A percentile compares a stretch with the other conserved stretches of the same genome.
These are phyloP conservation scores for Mortierella polycephala DNA, from an alignment of 371 early-diverging fungal species.

Conservation along the genomic window DNA sequence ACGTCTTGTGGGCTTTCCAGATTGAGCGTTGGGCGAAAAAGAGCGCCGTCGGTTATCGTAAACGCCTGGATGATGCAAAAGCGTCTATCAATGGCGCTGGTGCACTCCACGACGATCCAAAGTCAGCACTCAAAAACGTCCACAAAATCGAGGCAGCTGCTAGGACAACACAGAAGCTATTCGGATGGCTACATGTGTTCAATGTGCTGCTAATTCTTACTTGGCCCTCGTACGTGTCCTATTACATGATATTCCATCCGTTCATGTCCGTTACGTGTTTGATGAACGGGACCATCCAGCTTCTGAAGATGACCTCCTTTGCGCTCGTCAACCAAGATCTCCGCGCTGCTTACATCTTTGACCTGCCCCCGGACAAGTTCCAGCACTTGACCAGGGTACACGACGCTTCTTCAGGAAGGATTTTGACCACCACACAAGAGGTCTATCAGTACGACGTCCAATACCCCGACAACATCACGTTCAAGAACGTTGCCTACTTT, in stretches of 20 bases:
- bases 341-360: slow-evolving; percentile 58
- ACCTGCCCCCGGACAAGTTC: slow-evolving; percentile 25
- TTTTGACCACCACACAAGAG: slow-evolving; percentile 28
- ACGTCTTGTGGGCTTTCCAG: slow-evolving; percentile 62
- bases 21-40: slow-evolving; percentile 64
- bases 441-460: slow-evolving; percentile 61
- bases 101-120: slow-evolving; percentile 15
- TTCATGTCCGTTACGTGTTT: slow-evolving; percentile 73
- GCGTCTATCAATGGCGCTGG: background rate
- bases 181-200: slow-evolving; percentile 60
- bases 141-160: slow-evolving; percentile 12
- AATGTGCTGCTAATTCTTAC: slow-evolving; percentile 69
- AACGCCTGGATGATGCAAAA: slow-evolving; percentile 23
- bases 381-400: slow-evolving; percentile 33
- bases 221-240: slow-evolving; percentile 75
- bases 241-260: slow-evolving; percentile 79
- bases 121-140: slow-evolving; percentile 10
- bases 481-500: slow-evolving; percentile 79
- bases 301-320: slow-evolving; percentile 86
- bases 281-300: slow-evolving; percentile 70
- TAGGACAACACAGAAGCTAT: slow-evolving; percentile 7
- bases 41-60: slow-evolving; percentile 40
- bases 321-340: slow-evolving; percentile 77
- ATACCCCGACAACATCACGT: slow-evolving; percentile 83
- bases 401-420: slow-evolving; percentile 34